These are phyloP conservation scores for Quercus suber DNA, from an alignment of 306 rosid species.

Conservation along the genomic window DNA sequence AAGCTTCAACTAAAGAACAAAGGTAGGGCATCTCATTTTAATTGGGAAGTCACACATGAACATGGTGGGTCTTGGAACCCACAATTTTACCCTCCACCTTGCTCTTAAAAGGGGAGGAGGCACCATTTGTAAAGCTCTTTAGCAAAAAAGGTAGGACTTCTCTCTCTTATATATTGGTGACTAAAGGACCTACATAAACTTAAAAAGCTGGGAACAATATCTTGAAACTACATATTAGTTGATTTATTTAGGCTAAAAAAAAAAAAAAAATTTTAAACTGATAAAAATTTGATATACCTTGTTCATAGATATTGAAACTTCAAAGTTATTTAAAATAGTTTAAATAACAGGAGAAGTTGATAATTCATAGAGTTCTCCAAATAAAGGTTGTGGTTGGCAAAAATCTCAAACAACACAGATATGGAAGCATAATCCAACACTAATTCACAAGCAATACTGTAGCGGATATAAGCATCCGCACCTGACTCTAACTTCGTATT, in stretches of 20 bases:
- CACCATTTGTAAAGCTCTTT: no score
- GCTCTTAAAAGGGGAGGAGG: no score
- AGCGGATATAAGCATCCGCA: conserved; percentile 38
- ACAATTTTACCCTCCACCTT: background rate
- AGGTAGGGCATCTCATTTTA: background rate
- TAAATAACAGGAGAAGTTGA: conserved; percentile 1
- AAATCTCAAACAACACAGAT: conserved; percentile 7
- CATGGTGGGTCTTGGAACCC: no score
- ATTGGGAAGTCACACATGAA: no score
- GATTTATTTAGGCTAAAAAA: background rate
- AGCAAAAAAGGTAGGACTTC: background rate
- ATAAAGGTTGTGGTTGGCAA: background rate
- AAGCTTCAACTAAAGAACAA: background rate
- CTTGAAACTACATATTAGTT: background rate
- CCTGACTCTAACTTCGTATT: conserved; percentile 97
- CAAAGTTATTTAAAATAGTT: background rate
- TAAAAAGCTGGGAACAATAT: background rate
- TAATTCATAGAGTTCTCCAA: background rate
- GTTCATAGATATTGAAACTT: background rate
- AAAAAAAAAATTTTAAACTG: background rate
- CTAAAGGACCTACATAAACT: background rate
- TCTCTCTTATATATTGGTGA: background rate
- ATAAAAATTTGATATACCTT: background rate
- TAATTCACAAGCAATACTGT: conserved; percentile 13
- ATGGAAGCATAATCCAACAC: conserved; percentile 18